Evolutionary conservation across 176 grass and related monocot genomes (phyloP), one percentile per base, ranked within the genome.

Genomic region (Eleusine indica): DNA sequence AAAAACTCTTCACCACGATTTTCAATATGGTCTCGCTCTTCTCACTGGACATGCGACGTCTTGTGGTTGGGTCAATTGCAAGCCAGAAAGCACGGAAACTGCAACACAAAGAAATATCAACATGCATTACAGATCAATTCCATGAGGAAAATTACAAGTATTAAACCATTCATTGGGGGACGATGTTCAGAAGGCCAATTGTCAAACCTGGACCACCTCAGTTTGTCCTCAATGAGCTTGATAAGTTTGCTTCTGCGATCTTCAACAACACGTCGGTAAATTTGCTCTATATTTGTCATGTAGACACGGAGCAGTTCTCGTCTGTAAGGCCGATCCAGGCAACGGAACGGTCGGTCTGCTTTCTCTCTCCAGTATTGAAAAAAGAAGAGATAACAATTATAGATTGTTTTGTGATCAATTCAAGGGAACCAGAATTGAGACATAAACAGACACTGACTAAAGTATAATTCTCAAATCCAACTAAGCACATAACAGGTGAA

Each of bases 231-330:
- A 83, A 92, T 89, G 53, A 96, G 87, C 75, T 82, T 90, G 86
- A 69, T 79, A 88, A 94, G 74, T 85, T 94, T 94, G 40, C 84
- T 84, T 88, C 84, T 91, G 70, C 68, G 65, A 67, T 96, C 91
- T 30, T 96, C 89, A 87, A 96, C 71, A 91, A 92, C 96, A 25
- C 78, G 86, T 39, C 86, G 93, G 68, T 86, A 99, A 87, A 94
- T 92, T 90, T 96, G 89, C 82, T 99, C 97, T 85, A 96, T 87
- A 62, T 99, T 99, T 73, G 87, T 81, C 77, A 91, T 85, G 86
- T 96, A 99, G 11, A 94, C 91, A 3, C 91, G 81, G 25, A 99
- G 86, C 30, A 99, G 74, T 78, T 99, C 97, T 82, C 86, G 85
- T 64, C 93, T 86, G 58, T 99, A 99, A 39, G 87, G 93, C 37